Base-by-base conservation (phyloP, 768 basidiomycete species). In the Lentinula guzmanii region DNA sequence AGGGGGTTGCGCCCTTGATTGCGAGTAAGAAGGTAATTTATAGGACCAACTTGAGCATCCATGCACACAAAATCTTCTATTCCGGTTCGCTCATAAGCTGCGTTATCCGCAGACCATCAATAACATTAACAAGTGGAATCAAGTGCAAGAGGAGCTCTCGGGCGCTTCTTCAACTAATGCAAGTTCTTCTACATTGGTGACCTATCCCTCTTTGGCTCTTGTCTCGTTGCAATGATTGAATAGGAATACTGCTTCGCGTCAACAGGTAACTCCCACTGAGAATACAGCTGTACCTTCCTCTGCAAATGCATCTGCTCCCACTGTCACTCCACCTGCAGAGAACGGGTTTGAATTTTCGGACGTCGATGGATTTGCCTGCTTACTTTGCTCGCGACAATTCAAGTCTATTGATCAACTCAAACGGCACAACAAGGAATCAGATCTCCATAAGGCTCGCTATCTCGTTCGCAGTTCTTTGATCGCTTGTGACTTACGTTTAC, bases 121-220 rank as follows among this genome's bases (percentile, higher is more conserved):
- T 71, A 94, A 95, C 68, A 98, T 99, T 70, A 87, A 82, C 68
- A 98, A 98, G 71, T 99, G 96, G 97, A 98, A 95, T 70, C 89
- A 89, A 76, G 92, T 95, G 9, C 93, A 96, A 74, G 89, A 89
- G 74, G 95, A 94, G 68, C 80, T 97, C 54, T 83, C 82, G 39
- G 79, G 83, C 62, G 73, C 77, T 46, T 61, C 75, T 35, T 69
- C 68, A 61, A 63, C 69, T 56, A 64, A 61, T 42, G 62, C 67
- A 62, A 50, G 69, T 34, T 58, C 59, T 41, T 56, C 71, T 62
- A 65, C 68, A 73, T 69, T 70, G 74, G 75, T 77, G 74, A 75
- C 67, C 61, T 62, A 65, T 66, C 61, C 71, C 18, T 70, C 67
- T 69, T 68, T 67, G 68, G 66, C 67, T 69, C 64, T 63, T 45